Base-by-base conservation (phyloP, 192 early-diverging fungal species). In the Coemansia sp. region DNA sequence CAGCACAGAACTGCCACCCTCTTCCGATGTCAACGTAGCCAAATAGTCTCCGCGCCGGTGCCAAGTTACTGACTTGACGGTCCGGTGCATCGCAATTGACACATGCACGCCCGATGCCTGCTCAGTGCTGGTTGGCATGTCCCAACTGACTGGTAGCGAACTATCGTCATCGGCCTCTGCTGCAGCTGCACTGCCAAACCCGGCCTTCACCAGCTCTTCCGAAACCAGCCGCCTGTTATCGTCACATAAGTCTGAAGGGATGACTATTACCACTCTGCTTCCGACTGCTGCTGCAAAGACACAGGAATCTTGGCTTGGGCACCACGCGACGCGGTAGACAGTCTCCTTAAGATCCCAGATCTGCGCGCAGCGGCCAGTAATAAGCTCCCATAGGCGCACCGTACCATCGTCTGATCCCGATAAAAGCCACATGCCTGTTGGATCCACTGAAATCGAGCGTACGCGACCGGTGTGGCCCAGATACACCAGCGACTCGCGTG, bases 11-110 rank as follows among this genome's bases (percentile, higher is more conserved):
- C 70, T 83, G 82, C 77, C 83, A 47, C 79, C 85, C 70, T 87
- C 91, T 64, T 96, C 90, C 1, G 93, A 87, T 1, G 88, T 86
- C 18, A 96, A 86, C 25, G 92, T 91, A 1, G 92, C 85, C 81
- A 98, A 88, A 76, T 99, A 98, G 78, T 99, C 94, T 60, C 97
- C 97, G 72, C 92, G 95, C 55, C 92, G 83, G 77, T 99, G 97
- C 97, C 97, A 99, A 25, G 84, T 83, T 47, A 99, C 76, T 57
- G 88, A 85, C 62, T 90, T 94, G 30, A 94, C 90, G 10, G 82
- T 71, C 60, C 85, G 76, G 61, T 68, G 68, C 70, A 88, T 85
- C 21, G 77, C 52, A 19, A 90, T 56, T 38, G 71, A 55, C 1
- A 90, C 67, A 50, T 78, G 73, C 23, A 74, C 60, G 31, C 76